Conservation (phyloP, 208 protist species). For the Wallacemonas collosoma region DNA sequence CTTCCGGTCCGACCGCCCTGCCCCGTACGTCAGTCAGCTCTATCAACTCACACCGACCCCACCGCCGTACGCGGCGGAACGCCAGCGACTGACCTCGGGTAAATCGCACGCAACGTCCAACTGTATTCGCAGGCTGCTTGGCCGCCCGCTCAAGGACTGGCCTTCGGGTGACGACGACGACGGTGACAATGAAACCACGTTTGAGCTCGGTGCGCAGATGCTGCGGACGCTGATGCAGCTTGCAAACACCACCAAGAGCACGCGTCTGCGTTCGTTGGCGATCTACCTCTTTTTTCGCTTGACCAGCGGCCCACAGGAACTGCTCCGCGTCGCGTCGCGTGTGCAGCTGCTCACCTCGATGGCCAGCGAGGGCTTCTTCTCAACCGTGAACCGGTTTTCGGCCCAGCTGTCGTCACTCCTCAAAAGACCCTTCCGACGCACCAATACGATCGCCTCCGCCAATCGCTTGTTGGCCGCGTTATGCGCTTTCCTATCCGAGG, state of each 20-base stretch:
- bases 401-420: constrained; percentile 22
- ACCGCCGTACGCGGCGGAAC: constrained; percentile 9
- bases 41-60: constrained; percentile 17
- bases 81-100: background rate
- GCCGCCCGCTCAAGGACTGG: background rate
- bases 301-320: constrained; percentile 40
- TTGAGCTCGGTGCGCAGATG: constrained; percentile 27
- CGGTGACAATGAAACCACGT: constrained; percentile 2
- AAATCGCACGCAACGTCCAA: background rate
- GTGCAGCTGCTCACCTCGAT: constrained; percentile 54
- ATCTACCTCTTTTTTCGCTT: constrained; percentile 44
- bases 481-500: constrained; percentile 27
- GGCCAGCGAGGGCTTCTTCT: constrained; percentile 41
- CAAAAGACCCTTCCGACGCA: constrained; percentile 33
- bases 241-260: constrained; percentile 30
- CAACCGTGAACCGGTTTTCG: constrained; percentile 30
- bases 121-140: background rate
- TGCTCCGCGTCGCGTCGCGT: constrained; percentile 27
- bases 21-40: constrained; percentile 26
- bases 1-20: constrained; percentile 23
- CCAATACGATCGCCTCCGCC: constrained; percentile 35
- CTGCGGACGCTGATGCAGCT: constrained; percentile 37
- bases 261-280: constrained; percentile 29
- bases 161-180: background rate
- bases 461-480: constrained; percentile 32